A percentile compares a stretch with the other conserved stretches of the same genome.
These are phyloP conservation scores for Backusella westeae DNA, from an alignment of 192 early-diverging fungal genomes.

Conservation along the genomic window DNA sequence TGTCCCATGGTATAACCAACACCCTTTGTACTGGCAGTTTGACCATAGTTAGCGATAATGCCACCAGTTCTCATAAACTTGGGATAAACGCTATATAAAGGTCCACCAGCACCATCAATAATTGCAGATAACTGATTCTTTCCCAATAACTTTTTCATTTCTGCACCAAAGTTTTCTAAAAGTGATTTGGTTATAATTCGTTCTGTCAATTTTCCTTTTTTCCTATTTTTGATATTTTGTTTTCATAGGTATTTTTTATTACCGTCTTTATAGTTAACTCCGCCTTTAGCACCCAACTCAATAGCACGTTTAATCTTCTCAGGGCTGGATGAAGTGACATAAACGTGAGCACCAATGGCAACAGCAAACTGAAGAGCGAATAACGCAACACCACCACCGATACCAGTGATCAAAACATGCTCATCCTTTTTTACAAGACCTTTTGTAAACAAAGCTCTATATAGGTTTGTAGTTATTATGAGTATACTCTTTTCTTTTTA, in stretches of 20 bases:
- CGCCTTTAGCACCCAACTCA: slow-evolving; percentile 62
- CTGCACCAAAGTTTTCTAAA: slow-evolving; percentile 44
- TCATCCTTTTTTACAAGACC: slow-evolving; percentile 49
- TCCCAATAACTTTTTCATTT: slow-evolving; percentile 41
- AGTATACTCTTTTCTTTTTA: background rate
- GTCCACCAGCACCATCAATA: slow-evolving; percentile 69
- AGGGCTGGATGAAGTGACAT: slow-evolving; percentile 63
- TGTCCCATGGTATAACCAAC: slow-evolving; percentile 43
- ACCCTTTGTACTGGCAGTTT: slow-evolving; percentile 43
- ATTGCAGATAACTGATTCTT: slow-evolving; percentile 46
- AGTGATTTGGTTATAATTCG: background rate
- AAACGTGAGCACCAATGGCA: slow-evolving; percentile 65
- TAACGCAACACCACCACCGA: slow-evolving; percentile 74
- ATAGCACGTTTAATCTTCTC: slow-evolving; percentile 64
- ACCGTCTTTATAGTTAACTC: slow-evolving; percentile 69
- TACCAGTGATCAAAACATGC: slow-evolving; percentile 67
- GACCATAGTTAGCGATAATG: slow-evolving; percentile 60
- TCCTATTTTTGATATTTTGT: background rate
- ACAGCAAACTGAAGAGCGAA: slow-evolving; percentile 65
- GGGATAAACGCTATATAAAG: slow-evolving; percentile 38
- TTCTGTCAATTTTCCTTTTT: background rate
- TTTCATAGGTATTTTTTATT: background rate
- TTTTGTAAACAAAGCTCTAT: slow-evolving; percentile 63
- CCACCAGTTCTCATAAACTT: slow-evolving; percentile 49
- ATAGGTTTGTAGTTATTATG: background rate